phyloP scores from a whole-genome alignment of 768 basidiomycete species.

The Hypholoma fasciculare region DNA sequence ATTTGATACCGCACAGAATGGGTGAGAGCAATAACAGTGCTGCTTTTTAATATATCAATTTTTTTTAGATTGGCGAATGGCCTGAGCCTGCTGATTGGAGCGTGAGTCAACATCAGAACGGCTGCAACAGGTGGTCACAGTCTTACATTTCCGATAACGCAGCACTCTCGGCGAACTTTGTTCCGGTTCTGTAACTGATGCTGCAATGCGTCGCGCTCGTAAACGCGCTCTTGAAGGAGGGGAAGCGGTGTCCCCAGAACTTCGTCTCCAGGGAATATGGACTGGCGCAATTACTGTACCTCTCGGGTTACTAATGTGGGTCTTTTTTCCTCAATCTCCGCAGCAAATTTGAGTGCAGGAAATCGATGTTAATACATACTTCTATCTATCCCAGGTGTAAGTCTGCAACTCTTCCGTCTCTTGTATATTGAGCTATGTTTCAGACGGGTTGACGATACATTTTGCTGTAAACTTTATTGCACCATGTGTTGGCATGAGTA shows the following conservation, averaged over 20 bases:
- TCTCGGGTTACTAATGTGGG: slow-evolving; percentile 33
- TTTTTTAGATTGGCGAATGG: slow-evolving; percentile 33
- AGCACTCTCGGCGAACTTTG: slow-evolving; percentile 36
- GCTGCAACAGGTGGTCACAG: not conserved
- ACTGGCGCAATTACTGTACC: slow-evolving; percentile 37
- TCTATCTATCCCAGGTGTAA: slow-evolving; percentile 8
- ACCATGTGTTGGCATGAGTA: slow-evolving; percentile 39
- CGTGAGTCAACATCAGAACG: slow-evolving; percentile 19
- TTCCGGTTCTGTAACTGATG: slow-evolving; percentile 36
- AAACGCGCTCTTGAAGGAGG: slow-evolving; percentile 24
- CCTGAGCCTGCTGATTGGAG: slow-evolving; percentile 34
- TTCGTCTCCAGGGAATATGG: slow-evolving; percentile 39
- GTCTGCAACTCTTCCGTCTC: not conserved
- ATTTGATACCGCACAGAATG: slow-evolving; percentile 37
- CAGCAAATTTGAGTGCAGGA: no score
- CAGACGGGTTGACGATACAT: slow-evolving; percentile 36
- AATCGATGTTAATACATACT: no score
- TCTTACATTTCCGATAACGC: not conserved
- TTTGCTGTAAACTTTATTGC: slow-evolving; percentile 34
- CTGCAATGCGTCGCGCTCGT: slow-evolving; percentile 35
- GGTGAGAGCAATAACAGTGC: slow-evolving; percentile 18
- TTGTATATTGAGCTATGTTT: slow-evolving; percentile 2
- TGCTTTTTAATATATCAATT: not conserved
- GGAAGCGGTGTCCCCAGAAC: slow-evolving; percentile 27
- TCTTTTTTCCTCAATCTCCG: not conserved